Base-by-base conservation (phyloP, 1,284 basidiomycete genomes). In the Trametes polyzona region DNA sequence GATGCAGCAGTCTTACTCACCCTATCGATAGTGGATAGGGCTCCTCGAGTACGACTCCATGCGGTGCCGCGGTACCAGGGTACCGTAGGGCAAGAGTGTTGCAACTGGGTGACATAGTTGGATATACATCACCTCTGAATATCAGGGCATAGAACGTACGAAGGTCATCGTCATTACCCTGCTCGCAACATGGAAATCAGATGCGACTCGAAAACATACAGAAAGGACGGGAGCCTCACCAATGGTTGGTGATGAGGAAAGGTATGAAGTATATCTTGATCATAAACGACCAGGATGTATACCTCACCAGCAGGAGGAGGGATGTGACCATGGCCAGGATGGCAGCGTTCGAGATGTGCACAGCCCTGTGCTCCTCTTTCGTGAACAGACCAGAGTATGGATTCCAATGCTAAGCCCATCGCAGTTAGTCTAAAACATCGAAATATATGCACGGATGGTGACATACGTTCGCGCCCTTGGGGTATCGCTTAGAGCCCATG, bases 1-100 rank as follows among this genome's bases (percentile, higher is more conserved):
- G n/a, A n/a, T n/a, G n/a, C n/a, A n/a, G n/a, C n/a, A n/a, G n/a
- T n/a, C n/a, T n/a, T n/a, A 19, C 82, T 81, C 17, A 74, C 73
- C 81, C 82, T 83, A n/a, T 83, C 83, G n/a, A 84, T 71, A 40
- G 84, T 69, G 2, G 79, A 79, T 47, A 82, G 67, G 11, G 82
- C 80, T 11, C 83, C 83, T 21, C 82, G 77, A 39, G 79, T 71
- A 70, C 81, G 83, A 3, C 77, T 76, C 81, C 81, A 83, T 64
- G 80, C 65, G 16, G 62, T 61, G 55, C 68, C 60, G 37, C 74
- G 70, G 58, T 77, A 77, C 57, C 76, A 74, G 19, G 75, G 75
- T 19, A 76, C 66, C 2, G 67, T 65, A 1, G 74, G 72, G 56
- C 76, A 74, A 41, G 73, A 73, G 50, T 78, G 76, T 48, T 77